phyloP scores from a whole-genome alignment of 805 yeast genomes.

The Hagleromyces aurorensis region DNA sequence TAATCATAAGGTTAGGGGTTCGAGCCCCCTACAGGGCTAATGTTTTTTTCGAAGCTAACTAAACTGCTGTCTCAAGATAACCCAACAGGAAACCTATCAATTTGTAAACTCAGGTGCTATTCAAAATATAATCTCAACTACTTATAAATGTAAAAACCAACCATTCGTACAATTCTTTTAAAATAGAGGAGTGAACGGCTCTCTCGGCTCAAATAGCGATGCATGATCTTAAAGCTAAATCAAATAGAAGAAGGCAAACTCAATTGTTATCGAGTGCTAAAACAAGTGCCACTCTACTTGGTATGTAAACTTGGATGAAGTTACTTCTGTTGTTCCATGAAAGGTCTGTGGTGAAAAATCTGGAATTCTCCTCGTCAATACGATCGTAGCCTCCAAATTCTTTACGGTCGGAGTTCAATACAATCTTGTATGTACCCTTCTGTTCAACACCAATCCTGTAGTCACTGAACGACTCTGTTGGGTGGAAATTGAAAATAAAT shows the following conservation, averaged over 20 bases:
- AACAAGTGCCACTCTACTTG: constrained; percentile 64
- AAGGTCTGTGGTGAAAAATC: constrained; percentile 63
- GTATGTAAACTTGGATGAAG: constrained; percentile 70
- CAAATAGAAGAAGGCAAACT: background rate
- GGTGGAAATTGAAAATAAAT: constrained; percentile 87
- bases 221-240: background rate
- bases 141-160: too few relatives aligned
- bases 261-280: constrained; percentile 35
- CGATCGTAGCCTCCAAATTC: constrained; percentile 79
- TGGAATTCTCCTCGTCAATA: constrained; percentile 44
- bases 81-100: background rate
- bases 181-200: too few relatives aligned
- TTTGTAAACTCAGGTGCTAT: background rate
- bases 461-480: constrained; percentile 72
- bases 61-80: too few relatives aligned
- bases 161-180: too few relatives aligned
- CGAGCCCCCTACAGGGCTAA: constrained; percentile 23
- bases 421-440: constrained; percentile 68
- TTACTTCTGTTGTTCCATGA: constrained; percentile 76
- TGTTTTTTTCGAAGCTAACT: constrained; percentile 2
- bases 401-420: constrained; percentile 63
- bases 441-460: constrained; percentile 84
- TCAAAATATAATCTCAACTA: background rate
- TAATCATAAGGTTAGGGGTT: constrained; percentile 21
- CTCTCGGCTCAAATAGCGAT: too few relatives aligned